These are phyloP conservation scores for Dacryopinax primogenitus DNA, from an alignment of 768 basidiomycete genomes.

Conservation along the genomic window DNA sequence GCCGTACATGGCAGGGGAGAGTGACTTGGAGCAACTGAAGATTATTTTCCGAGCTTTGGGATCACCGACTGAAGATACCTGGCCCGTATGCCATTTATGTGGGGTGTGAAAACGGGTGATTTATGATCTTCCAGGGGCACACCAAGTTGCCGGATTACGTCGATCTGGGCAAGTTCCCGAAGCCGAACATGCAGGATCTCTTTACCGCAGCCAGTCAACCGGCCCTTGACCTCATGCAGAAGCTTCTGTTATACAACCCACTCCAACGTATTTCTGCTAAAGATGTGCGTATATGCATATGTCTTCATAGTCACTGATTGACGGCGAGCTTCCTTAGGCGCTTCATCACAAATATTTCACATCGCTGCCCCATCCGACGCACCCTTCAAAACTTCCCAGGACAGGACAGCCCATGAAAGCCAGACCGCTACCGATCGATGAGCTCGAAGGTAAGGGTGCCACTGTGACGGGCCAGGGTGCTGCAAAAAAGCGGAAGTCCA, in stretches of 20 bases:
- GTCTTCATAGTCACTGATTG: not conserved
- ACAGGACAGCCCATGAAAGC: slow-evolving; percentile 33
- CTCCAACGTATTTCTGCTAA: slow-evolving; percentile 62
- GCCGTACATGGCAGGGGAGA: slow-evolving; percentile 89
- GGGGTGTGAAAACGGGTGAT: not conserved
- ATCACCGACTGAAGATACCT: slow-evolving; percentile 91
- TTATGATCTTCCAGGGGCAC: slow-evolving; percentile 49
- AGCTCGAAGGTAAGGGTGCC: slow-evolving; percentile 63
- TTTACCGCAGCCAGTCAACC: slow-evolving; percentile 86
- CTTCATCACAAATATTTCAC: slow-evolving; percentile 80
- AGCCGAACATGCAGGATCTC: slow-evolving; percentile 65
- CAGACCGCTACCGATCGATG: slow-evolving; percentile 51
- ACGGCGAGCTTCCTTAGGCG: slow-evolving; percentile 38
- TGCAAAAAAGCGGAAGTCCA: slow-evolving; percentile 56
- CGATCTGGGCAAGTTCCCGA: slow-evolving; percentile 72
- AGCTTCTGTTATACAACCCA: slow-evolving; percentile 77
- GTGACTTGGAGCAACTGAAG: slow-evolving; percentile 93
- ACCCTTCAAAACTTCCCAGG: slow-evolving; percentile 82
- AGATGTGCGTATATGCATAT: slow-evolving; percentile 42
- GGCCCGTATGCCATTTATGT: slow-evolving; percentile 55
- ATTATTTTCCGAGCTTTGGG: slow-evolving; percentile 89
- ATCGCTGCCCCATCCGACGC: slow-evolving; percentile 72
- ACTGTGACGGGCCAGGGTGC: slow-evolving; percentile 32
- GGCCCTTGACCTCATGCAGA: slow-evolving; percentile 66
- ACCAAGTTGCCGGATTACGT: slow-evolving; percentile 83